Percentiles rank a stretch among this genome's conserved stretches.
These are phyloP conservation scores for Cytauxzoon felis DNA, from an alignment of 169 alveolate genomes.

Conservation along the genomic window DNA sequence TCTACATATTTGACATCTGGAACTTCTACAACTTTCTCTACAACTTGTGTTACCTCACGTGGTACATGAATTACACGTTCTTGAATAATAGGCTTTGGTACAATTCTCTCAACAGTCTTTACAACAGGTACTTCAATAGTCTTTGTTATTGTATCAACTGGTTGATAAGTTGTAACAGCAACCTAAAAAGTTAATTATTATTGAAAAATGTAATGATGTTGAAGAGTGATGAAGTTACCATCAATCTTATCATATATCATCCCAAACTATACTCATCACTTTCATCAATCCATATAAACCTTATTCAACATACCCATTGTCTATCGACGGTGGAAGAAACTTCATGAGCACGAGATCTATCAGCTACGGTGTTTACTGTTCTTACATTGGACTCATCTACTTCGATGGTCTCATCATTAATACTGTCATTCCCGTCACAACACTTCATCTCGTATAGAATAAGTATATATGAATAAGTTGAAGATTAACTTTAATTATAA, in stretches of 20 bases:
- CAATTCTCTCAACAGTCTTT: constrained; percentile 74
- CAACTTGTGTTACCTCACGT: constrained; percentile 78
- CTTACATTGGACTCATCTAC: constrained; percentile 48
- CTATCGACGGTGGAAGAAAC: constrained; percentile 57
- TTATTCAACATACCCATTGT: constrained; percentile 64
- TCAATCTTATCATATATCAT: background rate
- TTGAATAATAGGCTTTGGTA: constrained; percentile 75
- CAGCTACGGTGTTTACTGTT: constrained; percentile 63
- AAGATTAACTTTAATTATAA: no score
- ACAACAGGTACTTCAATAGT: constrained; percentile 76
- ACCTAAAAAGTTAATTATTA: constrained; percentile 51
- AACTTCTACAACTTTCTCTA: constrained; percentile 82
- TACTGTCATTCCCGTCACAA: constrained; percentile 42
- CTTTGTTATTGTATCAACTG: constrained; percentile 81
- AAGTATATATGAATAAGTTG: no score
- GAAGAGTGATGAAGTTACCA: background rate
- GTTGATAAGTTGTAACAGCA: constrained; percentile 84
- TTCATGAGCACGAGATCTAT: constrained; percentile 63
- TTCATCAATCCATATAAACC: no score
- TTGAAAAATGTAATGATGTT: background rate
- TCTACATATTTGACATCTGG: constrained; percentile 85
- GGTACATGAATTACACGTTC: constrained; percentile 83
- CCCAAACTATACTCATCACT: no score
- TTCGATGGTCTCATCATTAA: constrained; percentile 55
- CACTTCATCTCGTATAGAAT: constrained; percentile 57